Evolutionary conservation across 305 asterid genomes (phyloP), one percentile per base, ranked within the genome.

Genomic region (Fraxinus nigra): DNA sequence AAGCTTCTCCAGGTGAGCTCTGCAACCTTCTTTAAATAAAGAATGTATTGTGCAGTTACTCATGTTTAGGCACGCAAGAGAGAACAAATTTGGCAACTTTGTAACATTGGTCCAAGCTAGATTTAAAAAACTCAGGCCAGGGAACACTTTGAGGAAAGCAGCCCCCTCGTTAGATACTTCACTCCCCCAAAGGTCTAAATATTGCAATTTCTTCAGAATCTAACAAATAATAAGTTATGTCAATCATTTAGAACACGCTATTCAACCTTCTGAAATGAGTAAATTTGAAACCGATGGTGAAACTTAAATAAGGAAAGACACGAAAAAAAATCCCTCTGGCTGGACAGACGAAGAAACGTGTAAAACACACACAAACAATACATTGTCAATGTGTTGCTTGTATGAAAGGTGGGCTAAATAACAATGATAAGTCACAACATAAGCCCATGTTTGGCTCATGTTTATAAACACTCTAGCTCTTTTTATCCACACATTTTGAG

Each of bases 101-200:
- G 97, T 93, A 30, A 94, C 92, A 26, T 87, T 81, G 37, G 99
- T 96, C 99, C 98, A 96, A 63, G 94, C 98, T 76, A 96, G 85
- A 85, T 90, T 92, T 80, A 96, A 83, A 86, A 85, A 87, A 85
- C 86, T 91, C 93, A 94, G 86, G 81, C 79, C 83, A 22, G 94
- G 91, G 78, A 93, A 92, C 80, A 48, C 76, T 87, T 83, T 84
- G 82, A 94, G 89, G 82, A 90, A 78, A 85, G 82, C 72, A 37
- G 89, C 94, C 76, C 98, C 94, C 34, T 72, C 81, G 73, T 94
- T 86, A 70, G 98, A 91, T 88, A 94, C 85, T 82, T 82, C 85
- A 82, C 95, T 93, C 37, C 99, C 98, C 98, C 98, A 96, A 63
- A 96, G 89, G 87, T 94, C 98, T 81, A 96, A 83, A 86, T 90